Conservation (phyloP, 2,329 filamentous ascomycete species). For the Aureobasidium sp. region DNA sequence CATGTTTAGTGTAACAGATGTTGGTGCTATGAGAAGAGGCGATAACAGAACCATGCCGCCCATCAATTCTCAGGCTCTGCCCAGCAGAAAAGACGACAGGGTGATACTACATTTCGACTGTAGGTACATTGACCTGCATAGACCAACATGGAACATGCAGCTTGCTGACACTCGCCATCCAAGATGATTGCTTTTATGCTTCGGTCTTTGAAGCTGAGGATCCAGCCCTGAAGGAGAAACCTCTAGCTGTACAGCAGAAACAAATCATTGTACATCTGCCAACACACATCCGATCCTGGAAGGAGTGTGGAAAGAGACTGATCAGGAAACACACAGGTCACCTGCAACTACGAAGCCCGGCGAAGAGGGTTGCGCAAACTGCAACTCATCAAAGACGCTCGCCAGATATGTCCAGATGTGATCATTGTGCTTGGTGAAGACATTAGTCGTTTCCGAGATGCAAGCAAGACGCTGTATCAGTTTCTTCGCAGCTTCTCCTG, state of each 20-base stretch:
- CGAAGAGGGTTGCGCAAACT: constrained; percentile 64
- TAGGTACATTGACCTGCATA: constrained; percentile 30
- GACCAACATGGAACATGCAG: neutral
- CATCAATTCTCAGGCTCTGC: constrained; percentile 7
- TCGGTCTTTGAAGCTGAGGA: constrained; percentile 78
- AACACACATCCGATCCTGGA: neutral
- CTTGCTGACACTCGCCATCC: neutral
- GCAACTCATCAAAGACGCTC: constrained; percentile 75
- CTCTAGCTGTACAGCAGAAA: constrained; percentile 84
- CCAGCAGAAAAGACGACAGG: constrained; percentile 49
- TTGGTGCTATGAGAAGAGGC: neutral
- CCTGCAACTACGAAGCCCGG: constrained; percentile 89
- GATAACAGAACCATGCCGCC: neutral
- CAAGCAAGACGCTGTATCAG: constrained; percentile 68
- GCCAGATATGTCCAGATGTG: constrained; percentile 69
- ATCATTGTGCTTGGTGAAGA: constrained; percentile 84
- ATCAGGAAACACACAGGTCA: constrained; percentile 40
- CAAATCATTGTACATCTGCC: constrained; percentile 53
- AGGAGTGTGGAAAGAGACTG: neutral
- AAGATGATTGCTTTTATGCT: constrained; percentile 86
- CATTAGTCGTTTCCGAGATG: constrained; percentile 73
- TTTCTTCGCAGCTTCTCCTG: constrained; percentile 68
- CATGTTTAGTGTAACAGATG: neutral
- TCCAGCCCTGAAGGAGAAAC: constrained; percentile 60
- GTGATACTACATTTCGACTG: constrained; percentile 68